Base-by-base conservation (phyloP, 2,329 filamentous ascomycete species). In the Neonectria neomacrospora region DNA sequence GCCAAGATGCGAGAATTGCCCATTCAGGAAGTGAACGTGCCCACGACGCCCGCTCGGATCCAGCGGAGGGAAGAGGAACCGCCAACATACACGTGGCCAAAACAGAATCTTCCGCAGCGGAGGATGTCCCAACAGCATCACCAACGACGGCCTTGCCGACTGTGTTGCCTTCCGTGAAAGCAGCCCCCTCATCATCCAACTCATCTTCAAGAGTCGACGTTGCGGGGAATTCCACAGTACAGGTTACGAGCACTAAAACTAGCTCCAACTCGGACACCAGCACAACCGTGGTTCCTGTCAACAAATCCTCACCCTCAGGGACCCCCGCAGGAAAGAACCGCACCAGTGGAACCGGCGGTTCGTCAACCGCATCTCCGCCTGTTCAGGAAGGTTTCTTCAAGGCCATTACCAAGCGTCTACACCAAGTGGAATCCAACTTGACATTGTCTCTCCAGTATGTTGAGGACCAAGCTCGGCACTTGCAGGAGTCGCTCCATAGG, bases 351-450 rank as follows among this genome's bases (percentile, higher is more conserved):
- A 74, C 76, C 1, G 54, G 65, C 7, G 69, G 69, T 9, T 70
- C 74, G 6, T 57, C 75, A 3, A 53, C 71, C 3, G 74, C 76
- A 28, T 87, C 89, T 1, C 94, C 95, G 2, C 94, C 94, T 0
- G 96, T 96, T 1, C 96, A 99, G 77, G 96, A 99, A 76, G 96
- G 92, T 2, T 98, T 99, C 79, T 99, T 97, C 85, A 98, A 98
- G 77, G 93, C 94, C 4, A 91, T 98, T 9, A 93, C 94, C 67
- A 98, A 98, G 78, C 92, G 96, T 1, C 85, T 99, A 5, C 92
- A 95, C 68, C 90, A 94, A 71, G 88, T 98, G 8, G 96, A 99
- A 78, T 88, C 92, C 16, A 99, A 98, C 76, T 93, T 94, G 11
- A 97, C 95, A 0, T 84, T 98, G 11, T 97, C 94, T 0, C 83